Conservation (phyloP, 2,329 filamentous ascomycete genomes). For the Trichoderma cornu-damae region DNA sequence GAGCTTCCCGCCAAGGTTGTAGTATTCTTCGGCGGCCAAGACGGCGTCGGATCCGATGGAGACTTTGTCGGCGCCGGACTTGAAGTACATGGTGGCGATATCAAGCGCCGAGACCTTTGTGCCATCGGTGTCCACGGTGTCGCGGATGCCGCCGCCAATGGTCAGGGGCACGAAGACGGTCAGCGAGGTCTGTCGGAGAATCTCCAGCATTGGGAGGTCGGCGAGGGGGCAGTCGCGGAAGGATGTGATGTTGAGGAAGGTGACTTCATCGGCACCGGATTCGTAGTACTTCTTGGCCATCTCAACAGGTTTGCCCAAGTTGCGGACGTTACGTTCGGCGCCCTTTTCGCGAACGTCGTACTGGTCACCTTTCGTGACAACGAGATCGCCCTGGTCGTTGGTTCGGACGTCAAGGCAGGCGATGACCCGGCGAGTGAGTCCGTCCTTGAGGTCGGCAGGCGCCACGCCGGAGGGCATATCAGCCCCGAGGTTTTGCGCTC, state of each 20-base stretch:
- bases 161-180: slow-evolving; percentile 96
- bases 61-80: slow-evolving; percentile 94
- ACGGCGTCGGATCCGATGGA: slow-evolving; percentile 96
- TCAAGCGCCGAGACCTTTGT: slow-evolving; percentile 83
- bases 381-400: slow-evolving; percentile 90
- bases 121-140: slow-evolving; percentile 84
- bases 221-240: slow-evolving; percentile 92
- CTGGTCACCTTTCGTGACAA: slow-evolving; percentile 97
- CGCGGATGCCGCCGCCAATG: slow-evolving; percentile 90
- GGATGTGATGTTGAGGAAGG: slow-evolving; percentile 96
- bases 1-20: slow-evolving; percentile 61
- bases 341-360: slow-evolving; percentile 95
- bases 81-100: slow-evolving; percentile 95
- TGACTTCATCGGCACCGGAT: slow-evolving; percentile 93
- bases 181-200: slow-evolving; percentile 76
- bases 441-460: slow-evolving; percentile 44
- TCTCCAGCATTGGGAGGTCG: slow-evolving; percentile 93
- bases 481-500: slow-evolving; percentile 45
- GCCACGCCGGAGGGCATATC: slow-evolving; percentile 19
- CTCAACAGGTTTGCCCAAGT: slow-evolving; percentile 93
- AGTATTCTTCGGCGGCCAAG: slow-evolving; percentile 85
- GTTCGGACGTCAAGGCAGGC: slow-evolving; percentile 93
- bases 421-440: slow-evolving; percentile 87
- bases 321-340: slow-evolving; percentile 63
- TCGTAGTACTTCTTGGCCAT: slow-evolving; percentile 93